Evolutionary conservation across 306 rosid species (phyloP).

Genomic region (Senna tora): DNA sequence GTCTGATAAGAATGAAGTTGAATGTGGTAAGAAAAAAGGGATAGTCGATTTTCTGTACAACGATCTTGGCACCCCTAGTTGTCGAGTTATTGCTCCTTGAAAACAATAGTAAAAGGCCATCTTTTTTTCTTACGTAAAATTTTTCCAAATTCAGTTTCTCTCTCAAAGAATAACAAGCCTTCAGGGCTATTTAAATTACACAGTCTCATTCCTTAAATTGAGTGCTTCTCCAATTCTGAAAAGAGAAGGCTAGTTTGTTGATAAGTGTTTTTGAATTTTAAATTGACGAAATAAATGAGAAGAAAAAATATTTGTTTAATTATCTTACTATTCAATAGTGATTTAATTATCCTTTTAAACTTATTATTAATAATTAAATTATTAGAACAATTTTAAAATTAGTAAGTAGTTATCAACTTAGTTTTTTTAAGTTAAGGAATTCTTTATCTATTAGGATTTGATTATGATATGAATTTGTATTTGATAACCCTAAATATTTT

Average conservation of each 20-base stretch:
- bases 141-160: slow-evolving; percentile 34
- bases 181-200: slow-evolving; percentile 23
- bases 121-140: slow-evolving; percentile 49
- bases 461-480: neutral
- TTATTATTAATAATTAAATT: too few species aligned
- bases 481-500: neutral
- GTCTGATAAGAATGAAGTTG: slow-evolving; percentile 37
- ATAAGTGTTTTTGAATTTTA: neutral
- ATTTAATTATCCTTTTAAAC: neutral
- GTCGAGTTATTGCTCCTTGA: slow-evolving; percentile 41
- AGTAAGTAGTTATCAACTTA: neutral
- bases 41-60: slow-evolving; percentile 42
- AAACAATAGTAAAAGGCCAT: slow-evolving; percentile 60
- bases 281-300: neutral
- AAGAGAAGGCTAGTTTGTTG: neutral
- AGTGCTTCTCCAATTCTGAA: slow-evolving; percentile 50
- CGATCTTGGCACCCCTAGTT: slow-evolving; percentile 42
- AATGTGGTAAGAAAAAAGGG: slow-evolving; percentile 45
- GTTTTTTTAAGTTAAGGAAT: neutral
- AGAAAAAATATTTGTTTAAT: neutral
- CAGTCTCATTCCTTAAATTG: slow-evolving; percentile 48
- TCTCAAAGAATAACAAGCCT: slow-evolving; percentile 31
- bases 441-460: neutral
- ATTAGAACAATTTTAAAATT: too few species aligned
- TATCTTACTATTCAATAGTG: too few species aligned